A percentile compares a stretch with the other conserved stretches of the same genome.
phyloP scores from a whole-genome alignment of 202 grass and related monocot genomes.

The Schoenoplectus triqueter region DNA sequence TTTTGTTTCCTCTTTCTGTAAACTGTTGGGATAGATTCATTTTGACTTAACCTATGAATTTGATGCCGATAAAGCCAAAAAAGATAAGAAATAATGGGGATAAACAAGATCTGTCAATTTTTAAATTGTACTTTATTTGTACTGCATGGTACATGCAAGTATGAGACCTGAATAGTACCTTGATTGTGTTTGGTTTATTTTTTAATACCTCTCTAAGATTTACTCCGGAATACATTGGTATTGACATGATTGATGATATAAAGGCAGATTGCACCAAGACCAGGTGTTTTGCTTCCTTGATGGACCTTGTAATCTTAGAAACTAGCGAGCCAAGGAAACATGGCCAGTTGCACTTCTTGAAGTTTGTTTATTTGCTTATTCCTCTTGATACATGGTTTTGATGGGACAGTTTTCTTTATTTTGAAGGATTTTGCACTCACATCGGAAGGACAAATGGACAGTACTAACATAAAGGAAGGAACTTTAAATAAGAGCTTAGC shows the following conservation, averaged over 20 bases:
- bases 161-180: background rate
- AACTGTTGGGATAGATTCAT: background rate
- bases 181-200: constrained; percentile 5
- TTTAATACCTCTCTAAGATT: constrained; percentile 13
- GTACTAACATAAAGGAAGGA: constrained; percentile 38
- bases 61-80: background rate
- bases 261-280: background rate
- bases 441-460: constrained; percentile 47
- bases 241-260: background rate
- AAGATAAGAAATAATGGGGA: background rate
- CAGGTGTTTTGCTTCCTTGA: background rate
- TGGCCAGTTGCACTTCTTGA: constrained; percentile 10
- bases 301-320: background rate
- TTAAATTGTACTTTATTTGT: background rate
- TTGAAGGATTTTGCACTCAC: constrained; percentile 67
- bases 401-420: constrained; percentile 40
- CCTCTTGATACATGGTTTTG: constrained; percentile 29
- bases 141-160: background rate
- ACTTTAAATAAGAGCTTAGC: constrained; percentile 36
- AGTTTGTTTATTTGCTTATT: background rate
- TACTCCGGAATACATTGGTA: background rate
- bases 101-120: constrained; percentile 20
- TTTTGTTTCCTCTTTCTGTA: background rate
- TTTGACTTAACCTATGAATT: background rate
- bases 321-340: constrained; percentile 1